Base-by-base conservation (phyloP, 2,329 filamentous ascomycete species). In the Fusarium nurragi region DNA sequence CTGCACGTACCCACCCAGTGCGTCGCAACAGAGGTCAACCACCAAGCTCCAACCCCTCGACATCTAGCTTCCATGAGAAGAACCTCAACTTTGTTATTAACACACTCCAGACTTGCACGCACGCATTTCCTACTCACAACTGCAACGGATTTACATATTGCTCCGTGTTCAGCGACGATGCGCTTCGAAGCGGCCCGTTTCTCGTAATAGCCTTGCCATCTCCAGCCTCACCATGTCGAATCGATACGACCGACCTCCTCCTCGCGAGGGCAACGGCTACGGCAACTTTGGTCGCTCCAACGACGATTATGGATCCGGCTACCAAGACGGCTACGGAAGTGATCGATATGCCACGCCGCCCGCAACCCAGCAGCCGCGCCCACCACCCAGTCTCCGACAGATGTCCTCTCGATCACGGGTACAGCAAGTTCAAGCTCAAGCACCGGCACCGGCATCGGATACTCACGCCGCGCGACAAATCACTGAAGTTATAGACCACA, bases 401-500 rank as follows among this genome's bases (percentile, higher is more conserved):
- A 75, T 77, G 73, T 68, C 76, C 23, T 78, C 77, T 28, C 70
- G 77, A 52, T 64, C 74, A 51, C 74, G 74, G 67, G 74, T 76
- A 64, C 78, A 71, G 65, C 58, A 61, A 49, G 19, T 28, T 21
- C 58, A 61, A 34, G 34, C 58, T 11, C 58, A 36, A 44, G 19
- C 49, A 25, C 57, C 47, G 13, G 26, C 28, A 19, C 34, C 57
- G 13, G 26, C 28, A 19, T 28, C 57, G n/a, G 58, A 77, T 69
- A 80, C 83, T 39, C 84, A 77, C 65, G 84, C 84, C 51, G 84
- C 86, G 75, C 78, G 82, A 45, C 83, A 87, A 74, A 87, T 88
- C 58, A 77, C 79, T 46, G 82, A 87, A 69, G 86, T 97, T 3
- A 83, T 98, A 45, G 88, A 92, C 67, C 88, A 91, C 68, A 97